A percentile compares a stretch with the other conserved stretches of the same genome.
Evolutionary conservation across 805 yeast species (phyloP).

Genomic region (Barnettozyma wickerhamii): DNA sequence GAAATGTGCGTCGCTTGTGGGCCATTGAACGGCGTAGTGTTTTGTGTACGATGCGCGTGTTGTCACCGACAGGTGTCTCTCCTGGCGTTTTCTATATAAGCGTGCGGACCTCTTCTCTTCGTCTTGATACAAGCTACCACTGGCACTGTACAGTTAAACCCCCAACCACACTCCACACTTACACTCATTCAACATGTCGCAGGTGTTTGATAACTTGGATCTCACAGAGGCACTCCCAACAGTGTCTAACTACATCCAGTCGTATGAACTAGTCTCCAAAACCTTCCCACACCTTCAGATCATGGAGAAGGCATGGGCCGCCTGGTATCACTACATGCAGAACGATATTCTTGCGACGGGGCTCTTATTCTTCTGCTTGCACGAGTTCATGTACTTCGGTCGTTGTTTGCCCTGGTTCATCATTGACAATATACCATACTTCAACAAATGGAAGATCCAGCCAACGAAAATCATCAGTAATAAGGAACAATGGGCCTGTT

Average conservation of each 20-base stretch:
- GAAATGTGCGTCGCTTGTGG: too few relatives aligned
- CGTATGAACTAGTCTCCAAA: constrained; percentile 11
- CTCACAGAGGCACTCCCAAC: constrained; percentile 14
- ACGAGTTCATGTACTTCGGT: constrained; percentile 87
- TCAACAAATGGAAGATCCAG: constrained; percentile 85
- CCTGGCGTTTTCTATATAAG: too few relatives aligned
- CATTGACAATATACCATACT: constrained; percentile 80
- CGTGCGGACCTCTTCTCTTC: too few relatives aligned
- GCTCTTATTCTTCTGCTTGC: constrained; percentile 70
- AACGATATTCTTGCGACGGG: constrained; percentile 95
- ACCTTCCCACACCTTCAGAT: constrained; percentile 14
- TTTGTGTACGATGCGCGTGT: not conserved
- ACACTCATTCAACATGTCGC: constrained; percentile 17
- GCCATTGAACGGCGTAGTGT: too few relatives aligned
- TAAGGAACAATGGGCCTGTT: constrained; percentile 90
- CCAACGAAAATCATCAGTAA: constrained; percentile 75
- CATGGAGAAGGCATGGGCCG: constrained; percentile 79
- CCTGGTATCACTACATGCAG: constrained; percentile 78
- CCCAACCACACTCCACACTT: too few relatives aligned
- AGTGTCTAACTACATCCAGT: constrained; percentile 13
- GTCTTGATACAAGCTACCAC: too few relatives aligned
- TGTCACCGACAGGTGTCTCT: not conserved
- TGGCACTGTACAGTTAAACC: too few relatives aligned
- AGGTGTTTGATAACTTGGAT: constrained; percentile 16
- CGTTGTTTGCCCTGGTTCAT: constrained; percentile 91